phyloP scores from a whole-genome alignment of 371 early-diverging fungal species.

The Mucor saturninus region DNA sequence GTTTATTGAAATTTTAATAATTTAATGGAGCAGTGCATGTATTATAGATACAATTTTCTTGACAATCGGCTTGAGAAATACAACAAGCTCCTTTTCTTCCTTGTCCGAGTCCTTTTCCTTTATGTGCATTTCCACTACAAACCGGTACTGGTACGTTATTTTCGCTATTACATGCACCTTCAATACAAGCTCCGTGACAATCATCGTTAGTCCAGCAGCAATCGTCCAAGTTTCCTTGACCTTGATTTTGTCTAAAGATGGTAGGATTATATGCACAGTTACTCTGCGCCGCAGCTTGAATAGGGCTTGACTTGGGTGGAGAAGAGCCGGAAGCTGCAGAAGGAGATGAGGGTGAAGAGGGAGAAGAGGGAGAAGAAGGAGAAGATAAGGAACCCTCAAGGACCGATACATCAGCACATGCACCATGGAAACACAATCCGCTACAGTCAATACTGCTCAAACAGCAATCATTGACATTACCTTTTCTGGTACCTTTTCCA shows the following conservation, averaged over 20 bases:
- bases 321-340: too few relatives aligned
- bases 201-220: constrained; percentile 7
- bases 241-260: neutral
- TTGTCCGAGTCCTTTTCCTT: constrained; percentile 18
- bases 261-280: neutral
- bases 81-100: constrained; percentile 7
- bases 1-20: neutral
- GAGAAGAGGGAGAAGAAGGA: neutral
- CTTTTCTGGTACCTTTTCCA: neutral
- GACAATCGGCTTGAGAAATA: constrained; percentile 10
- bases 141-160: neutral
- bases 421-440: neutral
- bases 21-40: constrained; percentile 8
- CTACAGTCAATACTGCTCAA: constrained; percentile 1
- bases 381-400: neutral
- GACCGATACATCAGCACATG: neutral
- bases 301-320: neutral
- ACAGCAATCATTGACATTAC: neutral
- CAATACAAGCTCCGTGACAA: constrained; percentile 23
- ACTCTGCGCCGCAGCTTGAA: neutral
- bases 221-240: constrained; percentile 14
- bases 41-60: constrained; percentile 23
- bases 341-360: too few relatives aligned
- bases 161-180: constrained; percentile 16
- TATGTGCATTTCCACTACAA: constrained; percentile 7